Conservation (phyloP, 2,329 filamentous ascomycete species). For the Rutstroemia sp. region DNA sequence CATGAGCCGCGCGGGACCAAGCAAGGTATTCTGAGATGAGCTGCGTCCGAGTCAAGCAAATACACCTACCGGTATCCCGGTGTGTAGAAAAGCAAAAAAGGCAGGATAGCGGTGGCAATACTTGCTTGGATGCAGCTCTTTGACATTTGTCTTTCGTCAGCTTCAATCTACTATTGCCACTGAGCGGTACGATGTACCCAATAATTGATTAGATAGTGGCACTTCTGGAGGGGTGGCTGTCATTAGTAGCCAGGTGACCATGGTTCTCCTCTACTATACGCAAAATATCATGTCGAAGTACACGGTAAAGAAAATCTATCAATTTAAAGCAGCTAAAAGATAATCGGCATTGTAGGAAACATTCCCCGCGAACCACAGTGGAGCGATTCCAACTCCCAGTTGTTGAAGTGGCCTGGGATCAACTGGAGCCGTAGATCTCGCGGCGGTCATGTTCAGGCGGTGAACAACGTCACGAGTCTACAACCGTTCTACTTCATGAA, state of each 20-base stretch:
- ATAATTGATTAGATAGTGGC: too few species aligned
- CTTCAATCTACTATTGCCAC: too few species aligned
- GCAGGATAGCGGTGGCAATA: too few species aligned
- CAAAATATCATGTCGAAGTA: not conserved
- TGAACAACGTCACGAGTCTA: not conserved
- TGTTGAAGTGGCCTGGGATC: not conserved
- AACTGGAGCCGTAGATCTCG: conserved; percentile 4
- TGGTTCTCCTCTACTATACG: not conserved
- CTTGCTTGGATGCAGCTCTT: too few species aligned
- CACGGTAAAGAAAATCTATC: not conserved
- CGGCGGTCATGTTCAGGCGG: conserved; percentile 2
- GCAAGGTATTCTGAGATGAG: too few species aligned
- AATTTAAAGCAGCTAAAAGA: conserved; percentile 4
- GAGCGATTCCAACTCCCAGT: conserved; percentile 1
- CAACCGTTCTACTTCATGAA: not conserved
- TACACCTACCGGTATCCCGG: too few species aligned
- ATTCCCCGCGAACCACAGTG: conserved; percentile 1
- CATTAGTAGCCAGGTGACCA: not conserved
- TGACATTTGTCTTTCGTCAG: too few species aligned
- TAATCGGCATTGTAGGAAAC: not conserved
- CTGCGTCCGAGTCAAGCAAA: too few species aligned
- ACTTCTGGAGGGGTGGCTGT: too few species aligned
- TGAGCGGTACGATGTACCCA: too few species aligned
- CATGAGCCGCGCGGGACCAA: too few species aligned
- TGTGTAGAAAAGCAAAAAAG: too few species aligned